Conservation (phyloP, 2,329 filamentous ascomycete genomes). For the Didymella pinodella region DNA sequence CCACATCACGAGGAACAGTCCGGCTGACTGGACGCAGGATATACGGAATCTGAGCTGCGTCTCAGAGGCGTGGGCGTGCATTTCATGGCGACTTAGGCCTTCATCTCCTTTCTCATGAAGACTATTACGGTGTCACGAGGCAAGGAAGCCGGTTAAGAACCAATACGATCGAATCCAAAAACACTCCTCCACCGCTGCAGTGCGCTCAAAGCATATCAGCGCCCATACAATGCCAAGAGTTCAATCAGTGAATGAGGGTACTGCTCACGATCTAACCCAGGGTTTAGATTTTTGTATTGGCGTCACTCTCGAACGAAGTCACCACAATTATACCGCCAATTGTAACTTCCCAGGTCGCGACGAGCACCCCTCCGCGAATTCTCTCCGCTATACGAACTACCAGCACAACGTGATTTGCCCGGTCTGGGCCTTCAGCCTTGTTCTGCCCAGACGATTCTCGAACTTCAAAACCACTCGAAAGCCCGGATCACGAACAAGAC, state of each 20-base stretch:
- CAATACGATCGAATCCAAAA: slow-evolving; percentile 45
- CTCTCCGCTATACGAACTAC: not conserved
- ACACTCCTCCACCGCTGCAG: slow-evolving; percentile 15
- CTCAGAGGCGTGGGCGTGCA: slow-evolving; percentile 37
- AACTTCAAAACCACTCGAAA: not conserved
- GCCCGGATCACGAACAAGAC: not conserved
- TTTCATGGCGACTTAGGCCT: slow-evolving; percentile 42
- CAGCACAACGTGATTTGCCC: not conserved
- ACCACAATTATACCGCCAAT: not conserved
- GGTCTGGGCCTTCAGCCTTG: too few relatives aligned
- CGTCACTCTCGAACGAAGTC: not conserved
- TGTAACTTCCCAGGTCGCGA: not conserved
- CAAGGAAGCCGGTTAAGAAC: slow-evolving; percentile 39
- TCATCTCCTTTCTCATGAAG: slow-evolving; percentile 38
- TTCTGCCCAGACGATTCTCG: too few relatives aligned
- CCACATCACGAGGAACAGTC: not conserved
- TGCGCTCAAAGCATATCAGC: slow-evolving; percentile 2
- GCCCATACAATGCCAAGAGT: not conserved
- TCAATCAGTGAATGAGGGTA: not conserved
- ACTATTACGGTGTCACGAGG: slow-evolving; percentile 45
- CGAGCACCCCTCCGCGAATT: not conserved
- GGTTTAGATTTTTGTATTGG: not conserved
- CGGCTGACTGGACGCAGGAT: slow-evolving; percentile 38
- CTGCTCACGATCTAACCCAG: not conserved
- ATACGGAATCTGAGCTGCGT: slow-evolving; percentile 39